Percentiles rank a stretch among this genome's conserved stretches.
Evolutionary conservation across 139 green algal species (phyloP).

Genomic region (Chlamydomonas incerta): DNA sequence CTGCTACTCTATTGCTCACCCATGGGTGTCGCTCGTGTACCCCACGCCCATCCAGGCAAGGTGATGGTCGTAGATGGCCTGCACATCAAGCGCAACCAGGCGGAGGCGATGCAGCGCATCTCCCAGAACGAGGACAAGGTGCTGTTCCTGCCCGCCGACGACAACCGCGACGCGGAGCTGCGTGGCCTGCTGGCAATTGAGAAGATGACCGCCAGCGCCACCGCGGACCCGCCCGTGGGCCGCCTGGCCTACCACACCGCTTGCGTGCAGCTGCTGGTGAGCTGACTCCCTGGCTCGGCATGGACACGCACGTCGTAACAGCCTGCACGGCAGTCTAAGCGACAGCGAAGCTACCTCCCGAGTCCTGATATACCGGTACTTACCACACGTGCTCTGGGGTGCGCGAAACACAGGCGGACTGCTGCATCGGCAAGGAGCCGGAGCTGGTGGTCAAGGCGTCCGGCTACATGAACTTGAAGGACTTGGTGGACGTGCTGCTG

Average conservation of each 20-base stretch:
- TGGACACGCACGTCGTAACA: too few relatives aligned
- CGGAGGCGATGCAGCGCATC: constrained; percentile 40
- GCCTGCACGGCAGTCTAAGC: too few relatives aligned
- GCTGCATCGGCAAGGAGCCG: constrained; percentile 46
- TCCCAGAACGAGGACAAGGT: constrained; percentile 13
- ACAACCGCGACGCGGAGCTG: constrained; percentile 21
- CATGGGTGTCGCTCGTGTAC: too few relatives aligned
- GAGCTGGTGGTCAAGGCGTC: constrained; percentile 41
- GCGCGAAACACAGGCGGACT: constrained; percentile 28
- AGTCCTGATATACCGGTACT: too few relatives aligned
- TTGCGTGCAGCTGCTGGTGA: constrained; percentile 38
- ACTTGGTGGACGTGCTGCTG: constrained; percentile 44
- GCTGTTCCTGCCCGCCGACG: constrained; percentile 10
- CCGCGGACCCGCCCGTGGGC: background rate
- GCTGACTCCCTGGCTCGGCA: too few relatives aligned
- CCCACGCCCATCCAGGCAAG: constrained; percentile 28
- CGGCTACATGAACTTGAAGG: constrained; percentile 35
- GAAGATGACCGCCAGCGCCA: background rate
- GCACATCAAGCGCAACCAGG: constrained; percentile 47
- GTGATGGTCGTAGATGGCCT: constrained; percentile 47
- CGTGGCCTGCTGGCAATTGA: background rate
- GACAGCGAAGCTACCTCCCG: too few relatives aligned
- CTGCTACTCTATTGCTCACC: too few relatives aligned
- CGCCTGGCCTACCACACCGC: constrained; percentile 45
- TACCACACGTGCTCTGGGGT: too few relatives aligned